Percentiles rank a stretch among this genome's conserved stretches.
These are phyloP conservation scores for Furcasterigmium furcatum DNA, from an alignment of 2,329 filamentous ascomycete genomes.

Conservation along the genomic window DNA sequence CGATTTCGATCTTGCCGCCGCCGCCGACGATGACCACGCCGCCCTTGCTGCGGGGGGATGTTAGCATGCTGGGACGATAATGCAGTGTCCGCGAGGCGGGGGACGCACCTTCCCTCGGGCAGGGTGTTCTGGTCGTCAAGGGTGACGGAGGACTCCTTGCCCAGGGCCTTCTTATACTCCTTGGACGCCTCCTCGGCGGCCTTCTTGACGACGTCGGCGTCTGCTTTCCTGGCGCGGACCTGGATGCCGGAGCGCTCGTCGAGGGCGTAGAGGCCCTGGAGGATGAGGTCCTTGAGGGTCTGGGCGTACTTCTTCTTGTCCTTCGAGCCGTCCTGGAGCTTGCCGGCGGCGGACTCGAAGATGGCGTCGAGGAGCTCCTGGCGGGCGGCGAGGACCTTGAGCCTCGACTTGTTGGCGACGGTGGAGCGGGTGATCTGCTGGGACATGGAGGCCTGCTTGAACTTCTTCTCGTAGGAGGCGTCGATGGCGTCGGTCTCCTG, in stretches of 20 bases:
- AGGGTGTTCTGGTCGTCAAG: slow-evolving; percentile 78
- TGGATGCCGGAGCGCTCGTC: slow-evolving; percentile 73
- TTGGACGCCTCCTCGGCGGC: slow-evolving; percentile 72
- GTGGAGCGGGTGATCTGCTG: slow-evolving; percentile 98
- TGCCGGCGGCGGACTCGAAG: slow-evolving; percentile 76
- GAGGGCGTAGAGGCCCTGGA: slow-evolving; percentile 88
- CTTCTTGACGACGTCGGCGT: slow-evolving; percentile 72
- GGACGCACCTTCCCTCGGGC: slow-evolving; percentile 77
- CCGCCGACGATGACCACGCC: slow-evolving; percentile 79
- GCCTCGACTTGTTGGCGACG: slow-evolving; percentile 90
- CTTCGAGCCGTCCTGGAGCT: slow-evolving; percentile 62
- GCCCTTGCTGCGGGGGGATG: slow-evolving; percentile 60
- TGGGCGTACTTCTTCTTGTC: slow-evolving; percentile 73
- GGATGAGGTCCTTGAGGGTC: slow-evolving; percentile 74
- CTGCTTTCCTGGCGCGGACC: slow-evolving; percentile 75
- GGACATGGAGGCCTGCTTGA: slow-evolving; percentile 97
- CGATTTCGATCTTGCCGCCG: slow-evolving; percentile 92
- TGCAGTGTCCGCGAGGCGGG: background rate
- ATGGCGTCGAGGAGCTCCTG: slow-evolving; percentile 90
- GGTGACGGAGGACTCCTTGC: slow-evolving; percentile 64
- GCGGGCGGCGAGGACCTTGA: slow-evolving; percentile 80
- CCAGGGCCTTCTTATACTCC: slow-evolving; percentile 79
- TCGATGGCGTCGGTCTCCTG: slow-evolving; percentile 94
- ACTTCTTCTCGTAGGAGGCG: slow-evolving; percentile 93
- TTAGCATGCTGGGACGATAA: background rate